Percentiles rank a stretch among this genome's conserved stretches.
phyloP scores from a whole-genome alignment of 1,139 yeast genomes.

The Trichomonascaceae sp. region DNA sequence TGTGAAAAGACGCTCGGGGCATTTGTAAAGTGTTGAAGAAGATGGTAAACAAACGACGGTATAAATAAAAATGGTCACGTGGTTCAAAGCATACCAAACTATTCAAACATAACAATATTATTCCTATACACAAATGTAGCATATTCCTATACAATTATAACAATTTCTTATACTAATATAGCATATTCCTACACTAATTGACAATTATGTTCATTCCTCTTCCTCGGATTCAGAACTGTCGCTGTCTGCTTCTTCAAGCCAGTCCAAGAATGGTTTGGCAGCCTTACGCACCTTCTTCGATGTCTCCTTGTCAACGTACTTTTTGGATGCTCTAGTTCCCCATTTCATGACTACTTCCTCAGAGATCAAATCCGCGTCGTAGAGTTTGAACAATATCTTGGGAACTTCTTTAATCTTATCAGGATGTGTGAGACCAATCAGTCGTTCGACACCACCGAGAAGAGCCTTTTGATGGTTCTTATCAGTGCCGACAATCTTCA shows the following conservation, averaged over 20 bases:
- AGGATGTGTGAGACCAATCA: slow-evolving; percentile 76
- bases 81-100: neutral
- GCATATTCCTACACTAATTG: neutral
- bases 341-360: slow-evolving; percentile 78
- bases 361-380: slow-evolving; percentile 74
- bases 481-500: slow-evolving; percentile 58
- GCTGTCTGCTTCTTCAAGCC: slow-evolving; percentile 94
- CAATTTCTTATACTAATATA: no score
- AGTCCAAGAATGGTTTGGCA: slow-evolving; percentile 88
- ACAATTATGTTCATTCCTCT: slow-evolving; percentile 12
- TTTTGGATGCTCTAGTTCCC: slow-evolving; percentile 91
- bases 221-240: slow-evolving; percentile 50
- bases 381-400: slow-evolving; percentile 71
- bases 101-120: neutral
- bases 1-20: slow-evolving; percentile 11
- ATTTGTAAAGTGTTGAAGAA: neutral
- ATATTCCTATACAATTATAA: neutral
- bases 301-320: slow-evolving; percentile 85
- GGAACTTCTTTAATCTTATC: slow-evolving; percentile 71
- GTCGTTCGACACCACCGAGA: slow-evolving; percentile 93
- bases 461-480: slow-evolving; percentile 75
- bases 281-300: slow-evolving; percentile 94
- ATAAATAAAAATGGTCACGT: neutral
- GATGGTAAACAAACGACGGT: neutral
- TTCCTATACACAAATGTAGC: neutral